Evolutionary conservation across 1,284 basidiomycete genomes (phyloP).

Genomic region (Tetrapyrgos nigripes): DNA sequence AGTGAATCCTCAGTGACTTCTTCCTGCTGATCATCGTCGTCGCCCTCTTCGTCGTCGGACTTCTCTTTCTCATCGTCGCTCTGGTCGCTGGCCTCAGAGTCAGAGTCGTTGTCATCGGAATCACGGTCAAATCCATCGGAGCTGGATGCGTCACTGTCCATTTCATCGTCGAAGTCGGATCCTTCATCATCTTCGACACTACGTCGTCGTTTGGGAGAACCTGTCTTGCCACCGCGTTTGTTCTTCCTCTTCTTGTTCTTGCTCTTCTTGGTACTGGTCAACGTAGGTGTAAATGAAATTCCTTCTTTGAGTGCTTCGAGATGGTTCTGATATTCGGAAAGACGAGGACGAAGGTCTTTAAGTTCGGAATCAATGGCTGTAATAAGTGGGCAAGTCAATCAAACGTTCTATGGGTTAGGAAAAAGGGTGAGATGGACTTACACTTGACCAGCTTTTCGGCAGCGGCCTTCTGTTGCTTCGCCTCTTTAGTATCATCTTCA

Average conservation of each 20-base stretch:
- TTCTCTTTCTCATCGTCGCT: slow-evolving; percentile 28
- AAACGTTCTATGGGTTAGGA: background rate
- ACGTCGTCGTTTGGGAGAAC: slow-evolving; percentile 52
- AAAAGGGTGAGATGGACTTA: slow-evolving; percentile 24
- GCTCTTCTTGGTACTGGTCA: slow-evolving; percentile 38
- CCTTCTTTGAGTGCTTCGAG: slow-evolving; percentile 54
- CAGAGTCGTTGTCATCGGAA: slow-evolving; percentile 29
- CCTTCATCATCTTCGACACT: slow-evolving; percentile 30
- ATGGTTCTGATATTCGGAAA: slow-evolving; percentile 52
- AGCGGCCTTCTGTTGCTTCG: slow-evolving; percentile 48
- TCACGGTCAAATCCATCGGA: slow-evolving; percentile 30
- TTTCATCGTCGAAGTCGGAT: slow-evolving; percentile 27
- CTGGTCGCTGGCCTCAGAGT: slow-evolving; percentile 22
- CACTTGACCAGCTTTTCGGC: slow-evolving; percentile 50
- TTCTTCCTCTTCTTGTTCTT: slow-evolving; percentile 58
- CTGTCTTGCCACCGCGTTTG: slow-evolving; percentile 41
- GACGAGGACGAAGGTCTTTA: slow-evolving; percentile 43
- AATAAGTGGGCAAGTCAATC: slow-evolving; percentile 16
- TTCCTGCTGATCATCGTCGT: slow-evolving; percentile 33
- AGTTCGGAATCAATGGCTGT: slow-evolving; percentile 47
- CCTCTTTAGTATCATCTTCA: slow-evolving; percentile 42
- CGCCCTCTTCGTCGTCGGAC: slow-evolving; percentile 28
- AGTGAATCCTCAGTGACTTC: slow-evolving; percentile 53
- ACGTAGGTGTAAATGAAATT: slow-evolving; percentile 46
- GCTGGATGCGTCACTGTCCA: slow-evolving; percentile 26